Percentiles rank a stretch among this genome's conserved stretches.
Evolutionary conservation across 148 eudicot genomes (phyloP).

Genomic region (Arbutus unedo): DNA sequence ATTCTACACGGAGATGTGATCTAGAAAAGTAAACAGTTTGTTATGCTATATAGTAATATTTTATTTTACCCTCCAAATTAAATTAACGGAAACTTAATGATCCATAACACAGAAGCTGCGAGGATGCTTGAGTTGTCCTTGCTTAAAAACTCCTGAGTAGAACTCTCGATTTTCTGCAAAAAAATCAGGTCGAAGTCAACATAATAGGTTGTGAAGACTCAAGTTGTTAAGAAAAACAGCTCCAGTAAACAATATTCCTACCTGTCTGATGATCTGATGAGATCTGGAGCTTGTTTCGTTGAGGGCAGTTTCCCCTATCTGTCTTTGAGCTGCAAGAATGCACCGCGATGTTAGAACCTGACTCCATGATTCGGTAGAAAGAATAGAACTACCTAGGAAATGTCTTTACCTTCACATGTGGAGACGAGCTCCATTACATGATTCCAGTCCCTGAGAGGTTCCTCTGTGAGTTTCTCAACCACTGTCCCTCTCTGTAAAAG

Average conservation of each 20-base stretch:
- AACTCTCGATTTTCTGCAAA: conserved; percentile 89
- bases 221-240: not conserved
- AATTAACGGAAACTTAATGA: conserved; percentile 11
- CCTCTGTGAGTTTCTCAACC: conserved; percentile 93
- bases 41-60: not conserved
- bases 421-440: conserved; percentile 86
- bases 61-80: conserved; percentile 14
- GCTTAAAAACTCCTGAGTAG: conserved; percentile 54
- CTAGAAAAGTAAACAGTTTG: not conserved
- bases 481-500: conserved; percentile 82
- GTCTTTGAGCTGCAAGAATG: conserved; percentile 85
- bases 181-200: not conserved
- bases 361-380: not conserved
- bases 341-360: conserved; percentile 10
- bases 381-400: not conserved
- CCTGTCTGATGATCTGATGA: conserved; percentile 96
- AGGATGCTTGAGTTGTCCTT: conserved; percentile 67
- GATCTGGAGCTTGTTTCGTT: conserved; percentile 95
- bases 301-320: conserved; percentile 81
- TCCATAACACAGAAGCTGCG: conserved; percentile 88
- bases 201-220: not conserved
- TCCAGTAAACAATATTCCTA: conserved; percentile 22
- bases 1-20: conserved; percentile 42
- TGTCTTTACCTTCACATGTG: conserved; percentile 68
- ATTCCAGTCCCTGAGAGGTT: conserved; percentile 68